These are phyloP conservation scores for Cochlearia excelsa DNA, from an alignment of 345 rosid genomes.

Conservation along the genomic window DNA sequence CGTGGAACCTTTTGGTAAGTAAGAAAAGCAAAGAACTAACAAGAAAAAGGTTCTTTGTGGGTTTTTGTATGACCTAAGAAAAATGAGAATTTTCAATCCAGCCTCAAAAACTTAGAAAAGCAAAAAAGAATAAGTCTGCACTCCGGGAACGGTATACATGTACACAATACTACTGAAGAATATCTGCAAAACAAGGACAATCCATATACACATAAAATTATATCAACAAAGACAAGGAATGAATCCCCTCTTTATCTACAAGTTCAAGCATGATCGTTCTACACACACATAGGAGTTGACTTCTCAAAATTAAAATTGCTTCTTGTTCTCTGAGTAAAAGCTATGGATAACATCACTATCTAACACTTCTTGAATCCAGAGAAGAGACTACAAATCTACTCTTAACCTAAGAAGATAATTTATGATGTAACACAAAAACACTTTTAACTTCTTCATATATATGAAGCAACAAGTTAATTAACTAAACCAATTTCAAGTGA, in stretches of 20 bases:
- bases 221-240: neutral
- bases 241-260: neutral
- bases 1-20: slow-evolving; percentile 31
- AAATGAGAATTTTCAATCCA: slow-evolving; percentile 13
- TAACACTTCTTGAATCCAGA: neutral
- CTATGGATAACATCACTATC: neutral
- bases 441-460: too few species aligned
- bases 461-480: too few species aligned
- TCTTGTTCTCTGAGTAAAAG: neutral
- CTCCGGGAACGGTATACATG: neutral
- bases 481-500: too few species aligned
- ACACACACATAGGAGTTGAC: slow-evolving; percentile 3
- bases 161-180: slow-evolving; percentile 13
- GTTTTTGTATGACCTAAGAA: slow-evolving; percentile 7
- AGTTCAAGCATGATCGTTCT: neutral
- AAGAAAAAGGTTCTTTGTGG: neutral
- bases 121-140: neutral
- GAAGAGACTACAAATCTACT: neutral
- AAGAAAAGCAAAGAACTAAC: slow-evolving; percentile 14
- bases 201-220: neutral
- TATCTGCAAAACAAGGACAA: slow-evolving; percentile 23
- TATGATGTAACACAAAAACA: too few species aligned
- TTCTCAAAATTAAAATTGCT: neutral
- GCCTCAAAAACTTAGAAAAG: slow-evolving; percentile 8
- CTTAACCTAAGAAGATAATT: neutral